Percentiles rank a stretch among this genome's conserved stretches.
phyloP scores from a whole-genome alignment of 2,329 filamentous ascomycete species.

The Nemania sp. region DNA sequence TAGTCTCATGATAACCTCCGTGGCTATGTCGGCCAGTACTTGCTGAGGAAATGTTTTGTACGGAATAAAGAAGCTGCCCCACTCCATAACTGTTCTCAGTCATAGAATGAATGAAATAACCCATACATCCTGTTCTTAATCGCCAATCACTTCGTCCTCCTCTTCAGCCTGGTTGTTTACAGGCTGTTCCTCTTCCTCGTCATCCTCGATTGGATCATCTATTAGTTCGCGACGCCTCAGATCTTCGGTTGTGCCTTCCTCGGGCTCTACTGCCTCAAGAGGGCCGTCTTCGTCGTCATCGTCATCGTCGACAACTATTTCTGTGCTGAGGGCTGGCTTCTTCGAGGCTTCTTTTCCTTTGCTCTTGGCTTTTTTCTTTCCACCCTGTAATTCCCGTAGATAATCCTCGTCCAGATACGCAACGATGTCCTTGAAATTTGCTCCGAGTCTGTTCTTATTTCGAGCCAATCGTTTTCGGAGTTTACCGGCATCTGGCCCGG shows the following conservation, averaged over 20 bases:
- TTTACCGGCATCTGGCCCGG: slow-evolving; percentile 69
- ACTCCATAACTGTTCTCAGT: slow-evolving; percentile 12
- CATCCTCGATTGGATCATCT: slow-evolving; percentile 61
- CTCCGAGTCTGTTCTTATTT: slow-evolving; percentile 83
- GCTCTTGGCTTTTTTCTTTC: slow-evolving; percentile 58
- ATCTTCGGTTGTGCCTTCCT: slow-evolving; percentile 71
- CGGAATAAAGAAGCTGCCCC: background rate
- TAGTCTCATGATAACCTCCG: slow-evolving; percentile 18
- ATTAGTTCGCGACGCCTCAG: slow-evolving; percentile 66
- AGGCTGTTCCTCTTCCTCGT: slow-evolving; percentile 55
- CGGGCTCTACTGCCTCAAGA: slow-evolving; percentile 63
- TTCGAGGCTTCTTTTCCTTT: slow-evolving; percentile 59
- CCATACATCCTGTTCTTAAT: slow-evolving; percentile 41
- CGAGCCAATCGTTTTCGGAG: slow-evolving; percentile 78
- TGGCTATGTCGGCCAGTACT: slow-evolving; percentile 4
- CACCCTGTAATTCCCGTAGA: slow-evolving; percentile 59
- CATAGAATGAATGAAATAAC: slow-evolving; percentile 11
- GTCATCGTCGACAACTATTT: slow-evolving; percentile 60
- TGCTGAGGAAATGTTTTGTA: background rate
- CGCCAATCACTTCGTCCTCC: slow-evolving; percentile 56
- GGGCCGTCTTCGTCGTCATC: slow-evolving; percentile 59
- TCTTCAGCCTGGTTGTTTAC: slow-evolving; percentile 36
- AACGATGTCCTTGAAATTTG: slow-evolving; percentile 87
- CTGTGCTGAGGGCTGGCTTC: slow-evolving; percentile 58
- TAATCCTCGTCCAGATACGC: slow-evolving; percentile 81